A percentile compares a stretch with the other conserved stretches of the same genome.
These are phyloP conservation scores for Hypoxylon sp. DNA, from an alignment of 2,329 filamentous ascomycete genomes.

Conservation along the genomic window DNA sequence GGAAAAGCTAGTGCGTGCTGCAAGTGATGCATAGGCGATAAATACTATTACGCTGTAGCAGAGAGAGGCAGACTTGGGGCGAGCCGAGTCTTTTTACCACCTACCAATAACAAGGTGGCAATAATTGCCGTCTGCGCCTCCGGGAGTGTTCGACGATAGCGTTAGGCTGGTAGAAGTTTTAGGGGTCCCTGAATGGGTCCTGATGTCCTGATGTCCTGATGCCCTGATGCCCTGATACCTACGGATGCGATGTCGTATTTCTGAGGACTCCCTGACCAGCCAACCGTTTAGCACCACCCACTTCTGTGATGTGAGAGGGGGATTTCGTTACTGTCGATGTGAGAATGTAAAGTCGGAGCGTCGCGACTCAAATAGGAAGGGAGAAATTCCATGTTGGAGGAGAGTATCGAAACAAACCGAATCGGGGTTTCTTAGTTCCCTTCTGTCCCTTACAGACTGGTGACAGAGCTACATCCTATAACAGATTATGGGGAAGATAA, in stretches of 20 bases:
- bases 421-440: neutral
- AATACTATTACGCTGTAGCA: conserved; percentile 14
- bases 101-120: conserved; percentile 41
- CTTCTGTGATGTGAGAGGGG: conserved; percentile 21
- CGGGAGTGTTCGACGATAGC: conserved; percentile 30
- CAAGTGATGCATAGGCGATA: conserved; percentile 42
- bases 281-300: conserved; percentile 24
- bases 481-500: neutral
- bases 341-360: conserved; percentile 30
- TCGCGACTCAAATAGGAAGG: neutral
- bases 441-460: neutral
- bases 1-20: conserved; percentile 42
- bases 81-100: conserved; percentile 28
- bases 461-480: neutral
- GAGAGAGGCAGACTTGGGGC: conserved; percentile 24
- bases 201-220: conserved; percentile 21
- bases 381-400: neutral
- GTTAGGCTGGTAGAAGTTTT: conserved; percentile 30
- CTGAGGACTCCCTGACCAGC: conserved; percentile 25
- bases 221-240: conserved; percentile 13
- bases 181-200: conserved; percentile 34
- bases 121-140: conserved; percentile 41
- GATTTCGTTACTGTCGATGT: conserved; percentile 12
- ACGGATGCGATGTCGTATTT: conserved; percentile 37
- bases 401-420: conserved; percentile 15